phyloP scores from a whole-genome alignment of 495 filamentous ascomycete genomes.

The Podospora pseudoanserina region DNA sequence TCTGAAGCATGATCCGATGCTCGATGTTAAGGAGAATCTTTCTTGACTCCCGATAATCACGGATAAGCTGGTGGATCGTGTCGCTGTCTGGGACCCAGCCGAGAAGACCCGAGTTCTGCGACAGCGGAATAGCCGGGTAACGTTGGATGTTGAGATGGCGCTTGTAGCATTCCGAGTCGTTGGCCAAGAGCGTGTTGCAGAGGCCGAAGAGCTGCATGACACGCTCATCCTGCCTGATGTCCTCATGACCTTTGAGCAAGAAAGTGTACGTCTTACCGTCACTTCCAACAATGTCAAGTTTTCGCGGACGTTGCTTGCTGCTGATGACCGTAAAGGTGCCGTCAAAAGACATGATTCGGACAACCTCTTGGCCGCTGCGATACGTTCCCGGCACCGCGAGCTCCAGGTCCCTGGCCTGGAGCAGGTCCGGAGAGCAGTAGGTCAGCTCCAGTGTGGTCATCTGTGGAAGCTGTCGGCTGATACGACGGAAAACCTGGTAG shows the following conservation, averaged over 20 bases:
- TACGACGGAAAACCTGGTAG: constrained; percentile 94
- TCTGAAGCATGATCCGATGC: constrained; percentile 98
- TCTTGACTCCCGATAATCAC: constrained; percentile 93
- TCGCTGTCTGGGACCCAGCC: constrained; percentile 99
- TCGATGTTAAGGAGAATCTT: constrained; percentile 98
- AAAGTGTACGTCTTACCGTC: constrained; percentile 85
- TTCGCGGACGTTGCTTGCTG: constrained; percentile 92
- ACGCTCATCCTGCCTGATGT: constrained; percentile 96
- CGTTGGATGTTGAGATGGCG: constrained; percentile 92
- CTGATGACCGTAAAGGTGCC: constrained; percentile 85
- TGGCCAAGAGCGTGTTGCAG: constrained; percentile 86
- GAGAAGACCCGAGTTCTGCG: constrained; percentile 88
- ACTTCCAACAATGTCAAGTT: constrained; percentile 81
- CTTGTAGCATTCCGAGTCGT: constrained; percentile 94
- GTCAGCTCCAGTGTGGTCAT: constrained; percentile 88
- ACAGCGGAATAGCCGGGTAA: constrained; percentile 91
- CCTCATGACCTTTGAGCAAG: constrained; percentile 91
- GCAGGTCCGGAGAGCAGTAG: constrained; percentile 90
- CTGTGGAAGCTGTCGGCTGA: constrained; percentile 88
- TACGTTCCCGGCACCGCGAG: constrained; percentile 94
- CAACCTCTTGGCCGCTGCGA: constrained; percentile 77
- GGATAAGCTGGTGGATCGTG: constrained; percentile 90
- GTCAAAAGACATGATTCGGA: constrained; percentile 85
- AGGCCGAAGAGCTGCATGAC: constrained; percentile 99
- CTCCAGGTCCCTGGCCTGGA: constrained; percentile 76